Evolutionary conservation across 2,329 filamentous ascomycete species (phyloP).

Genomic region (Chaetomiaceae sp.): DNA sequence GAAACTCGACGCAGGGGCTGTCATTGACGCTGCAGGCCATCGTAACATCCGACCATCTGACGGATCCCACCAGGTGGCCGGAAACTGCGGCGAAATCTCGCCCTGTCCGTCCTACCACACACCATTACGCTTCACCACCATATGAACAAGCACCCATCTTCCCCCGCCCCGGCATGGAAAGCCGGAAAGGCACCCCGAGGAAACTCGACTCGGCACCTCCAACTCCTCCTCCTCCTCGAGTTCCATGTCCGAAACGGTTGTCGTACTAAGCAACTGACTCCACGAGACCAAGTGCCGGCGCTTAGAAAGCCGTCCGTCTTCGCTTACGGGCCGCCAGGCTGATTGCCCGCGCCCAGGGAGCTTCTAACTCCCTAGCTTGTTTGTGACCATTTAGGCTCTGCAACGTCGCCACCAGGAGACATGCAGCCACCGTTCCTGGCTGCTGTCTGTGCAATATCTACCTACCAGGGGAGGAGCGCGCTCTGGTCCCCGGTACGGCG

Average conservation of each 20-base stretch:
- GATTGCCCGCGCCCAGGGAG: conserved; percentile 2
- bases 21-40: not conserved
- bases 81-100: too few relatives aligned
- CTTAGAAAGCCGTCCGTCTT: not conserved
- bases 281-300: conserved; percentile 13
- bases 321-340: not conserved
- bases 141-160: too few relatives aligned
- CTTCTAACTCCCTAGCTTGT: not conserved
- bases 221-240: not conserved
- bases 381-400: conserved; percentile 16
- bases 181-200: conserved; percentile 5
- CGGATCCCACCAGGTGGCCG: too few relatives aligned
- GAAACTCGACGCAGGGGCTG: not conserved
- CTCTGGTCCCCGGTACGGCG: conserved; percentile 6
- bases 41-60: too few relatives aligned
- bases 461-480: too few relatives aligned
- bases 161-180: too few relatives aligned
- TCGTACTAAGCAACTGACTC: too few relatives aligned
- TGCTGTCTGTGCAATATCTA: not conserved
- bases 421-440: not conserved
- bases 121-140: too few relatives aligned
- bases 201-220: not conserved
- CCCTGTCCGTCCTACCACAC: too few relatives aligned
- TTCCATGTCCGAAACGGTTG: too few relatives aligned
- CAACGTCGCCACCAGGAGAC: conserved; percentile 2